Evolutionary conservation across 2,329 filamentous ascomycete genomes (phyloP).

Genomic region (Phaeosphaeriaceae sp.): DNA sequence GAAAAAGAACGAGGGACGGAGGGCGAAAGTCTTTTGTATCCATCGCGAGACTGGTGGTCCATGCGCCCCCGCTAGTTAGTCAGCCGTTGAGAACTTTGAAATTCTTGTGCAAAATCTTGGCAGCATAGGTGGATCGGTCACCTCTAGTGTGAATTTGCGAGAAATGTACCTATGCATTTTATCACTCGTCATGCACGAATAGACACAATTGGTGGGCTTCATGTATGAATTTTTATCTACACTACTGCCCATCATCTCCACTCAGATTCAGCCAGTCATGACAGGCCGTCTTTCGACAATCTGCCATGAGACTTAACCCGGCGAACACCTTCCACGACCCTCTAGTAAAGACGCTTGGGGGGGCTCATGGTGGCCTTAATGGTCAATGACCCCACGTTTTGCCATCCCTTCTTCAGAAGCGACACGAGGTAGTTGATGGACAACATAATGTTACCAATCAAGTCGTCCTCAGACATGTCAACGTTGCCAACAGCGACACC

Average conservation of each 20-base stretch:
- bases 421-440: slow-evolving; percentile 99
- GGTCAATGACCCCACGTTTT: slow-evolving; percentile 99
- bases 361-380: slow-evolving; percentile 99
- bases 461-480: slow-evolving; percentile 93
- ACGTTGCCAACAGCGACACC: slow-evolving; percentile 99
- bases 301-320: slow-evolving; percentile 19
- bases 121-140: too few species aligned
- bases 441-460: slow-evolving; percentile 99
- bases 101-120: too few species aligned
- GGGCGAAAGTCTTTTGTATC: slow-evolving; percentile 27
- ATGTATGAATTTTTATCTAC: slow-evolving; percentile 42
- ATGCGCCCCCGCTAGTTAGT: slow-evolving; percentile 17
- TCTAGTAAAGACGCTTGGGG: slow-evolving; percentile 96
- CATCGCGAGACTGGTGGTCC: slow-evolving; percentile 5
- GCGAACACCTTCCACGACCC: slow-evolving; percentile 17
- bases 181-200: neutral
- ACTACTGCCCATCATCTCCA: slow-evolving; percentile 33
- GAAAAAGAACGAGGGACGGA: slow-evolving; percentile 32
- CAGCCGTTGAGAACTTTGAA: neutral
- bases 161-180: too few species aligned
- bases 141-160: too few species aligned
- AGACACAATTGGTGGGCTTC: slow-evolving; percentile 24
- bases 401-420: slow-evolving; percentile 99
- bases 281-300: slow-evolving; percentile 24
- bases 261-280: slow-evolving; percentile 27